Evolutionary conservation across 495 filamentous ascomycete genomes (phyloP).

Genomic region (Neurospora tetrasperma): DNA sequence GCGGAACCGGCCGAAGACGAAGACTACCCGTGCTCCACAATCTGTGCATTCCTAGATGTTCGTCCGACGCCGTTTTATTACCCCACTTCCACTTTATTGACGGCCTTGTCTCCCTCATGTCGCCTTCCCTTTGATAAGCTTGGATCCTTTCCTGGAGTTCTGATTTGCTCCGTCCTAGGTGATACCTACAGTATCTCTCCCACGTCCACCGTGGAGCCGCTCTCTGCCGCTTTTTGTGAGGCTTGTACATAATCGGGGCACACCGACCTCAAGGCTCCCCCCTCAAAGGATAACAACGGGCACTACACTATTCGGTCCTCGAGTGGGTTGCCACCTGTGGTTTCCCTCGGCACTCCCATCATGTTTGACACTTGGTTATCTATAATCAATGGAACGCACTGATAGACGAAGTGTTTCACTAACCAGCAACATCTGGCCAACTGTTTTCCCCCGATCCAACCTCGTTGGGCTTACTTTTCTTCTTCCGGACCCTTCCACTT

Average conservation of each 20-base stretch:
- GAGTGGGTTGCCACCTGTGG: slow-evolving; percentile 1
- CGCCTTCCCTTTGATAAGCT: not conserved
- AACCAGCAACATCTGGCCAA: not conserved
- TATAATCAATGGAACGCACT: not conserved
- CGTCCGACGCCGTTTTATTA: not conserved
- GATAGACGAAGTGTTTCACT: not conserved
- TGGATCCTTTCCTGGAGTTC: not conserved
- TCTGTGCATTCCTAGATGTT: not conserved
- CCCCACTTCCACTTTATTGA: not conserved
- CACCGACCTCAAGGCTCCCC: not conserved
- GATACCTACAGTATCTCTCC: not conserved
- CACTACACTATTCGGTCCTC: not conserved
- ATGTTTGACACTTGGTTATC: not conserved
- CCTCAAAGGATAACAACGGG: too few species aligned
- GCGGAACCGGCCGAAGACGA: not conserved
- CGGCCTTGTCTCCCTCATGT: not conserved
- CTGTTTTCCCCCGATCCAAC: not conserved
- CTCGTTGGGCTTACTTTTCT: not conserved
- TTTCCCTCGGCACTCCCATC: not conserved
- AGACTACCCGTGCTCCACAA: too few species aligned
- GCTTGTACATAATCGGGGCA: not conserved
- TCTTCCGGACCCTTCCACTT: not conserved
- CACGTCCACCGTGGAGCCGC: not conserved
- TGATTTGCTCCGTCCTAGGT: not conserved
- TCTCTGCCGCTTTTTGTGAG: not conserved